Evolutionary conservation across 768 basidiomycete species (phyloP), one percentile per base, ranked within the genome.

Genomic region (Suillus lakei): DNA sequence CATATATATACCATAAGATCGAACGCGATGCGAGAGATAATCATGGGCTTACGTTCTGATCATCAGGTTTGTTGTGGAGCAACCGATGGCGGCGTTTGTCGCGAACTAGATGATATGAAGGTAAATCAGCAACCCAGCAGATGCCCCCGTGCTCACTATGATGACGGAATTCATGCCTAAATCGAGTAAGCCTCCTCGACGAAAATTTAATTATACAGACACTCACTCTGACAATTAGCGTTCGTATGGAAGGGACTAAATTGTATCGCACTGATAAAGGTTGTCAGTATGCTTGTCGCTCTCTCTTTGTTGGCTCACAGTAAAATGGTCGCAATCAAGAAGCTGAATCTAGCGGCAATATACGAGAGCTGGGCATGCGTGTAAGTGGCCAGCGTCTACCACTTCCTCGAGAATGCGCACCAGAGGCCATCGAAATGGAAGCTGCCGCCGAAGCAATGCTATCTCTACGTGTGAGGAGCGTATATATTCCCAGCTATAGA

Each of bases 401-500:
- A 2, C 12, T 21, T 41, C 26, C 18, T 41, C 26, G 26, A 59
- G 16, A 41, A 41, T 41, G 10, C 38, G 26, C 18, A 59, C 58
- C 58, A 59, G 21, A 41, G 58, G 10, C 58, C 58, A 59, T 41
- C 58, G 38, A 41, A 59, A 59, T 9, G 10, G 10, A 41, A 59
- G 26, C 26, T 30, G 23, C 39, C 58, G 26, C 23, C 18, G 38
- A 41, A 59, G 21, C 1, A 59, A 26, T 28, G 38, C 18, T 12
- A 59, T 21, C 26, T 59, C 58, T 5, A 59, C 26, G 5, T 59
- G 26, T 8, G 58, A 59, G 1, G 58, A 59, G 23, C 58, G 26
- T 21, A 59, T 21, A 41, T 59, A 59, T 30, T 59, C 58, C 58
- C 58, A 59, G 18, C 58, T 59, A 16, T 12, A 54, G 21, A 54